A percentile compares a stretch with the other conserved stretches of the same genome.
Conservation (phyloP, 2,329 filamentous ascomycete genomes). For the Endoconidiophora laricicola region DNA sequence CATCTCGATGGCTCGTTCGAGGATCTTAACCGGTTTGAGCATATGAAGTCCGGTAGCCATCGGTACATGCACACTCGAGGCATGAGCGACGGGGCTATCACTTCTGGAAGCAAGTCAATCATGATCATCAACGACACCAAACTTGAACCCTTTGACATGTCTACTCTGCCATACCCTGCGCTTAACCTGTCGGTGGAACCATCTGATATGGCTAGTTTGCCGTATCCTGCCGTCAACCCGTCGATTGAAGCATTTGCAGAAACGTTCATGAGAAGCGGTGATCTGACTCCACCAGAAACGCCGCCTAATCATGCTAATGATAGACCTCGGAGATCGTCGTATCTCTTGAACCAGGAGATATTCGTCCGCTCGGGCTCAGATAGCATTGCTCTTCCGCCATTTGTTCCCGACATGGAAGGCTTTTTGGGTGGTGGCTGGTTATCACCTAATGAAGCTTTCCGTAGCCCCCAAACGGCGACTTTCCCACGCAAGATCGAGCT, state of each 20-base stretch:
- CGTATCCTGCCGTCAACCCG: conserved; percentile 26
- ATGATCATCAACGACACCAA: conserved; percentile 62
- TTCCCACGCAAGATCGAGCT: conserved; percentile 7
- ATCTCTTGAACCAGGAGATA: conserved; percentile 32
- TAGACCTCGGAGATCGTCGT: conserved; percentile 38
- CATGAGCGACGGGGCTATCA: conserved; percentile 42
- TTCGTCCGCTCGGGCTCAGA: conserved; percentile 4
- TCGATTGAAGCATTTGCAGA: conserved; percentile 39
- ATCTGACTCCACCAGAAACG: conserved; percentile 45
- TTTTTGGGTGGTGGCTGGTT: conserved; percentile 10
- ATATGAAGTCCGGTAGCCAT: neutral
- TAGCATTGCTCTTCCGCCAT: conserved; percentile 28
- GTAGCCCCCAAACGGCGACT: conserved; percentile 8
- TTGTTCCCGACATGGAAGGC: conserved; percentile 29
- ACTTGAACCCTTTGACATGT: conserved; percentile 27
- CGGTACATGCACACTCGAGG: conserved; percentile 21
- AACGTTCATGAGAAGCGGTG: conserved; percentile 30
- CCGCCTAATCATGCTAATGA: conserved; percentile 31
- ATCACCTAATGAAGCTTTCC: conserved; percentile 10
- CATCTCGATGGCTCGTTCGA: conserved; percentile 28
- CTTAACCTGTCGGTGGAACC: conserved; percentile 33
- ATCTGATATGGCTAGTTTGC: conserved; percentile 37
- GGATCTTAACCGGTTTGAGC: conserved; percentile 23
- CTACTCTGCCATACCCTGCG: conserved; percentile 31
- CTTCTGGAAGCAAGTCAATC: conserved; percentile 74